Base-by-base conservation (phyloP, 2,329 filamentous ascomycete genomes). In the Coccinonectria pachysandricola region DNA sequence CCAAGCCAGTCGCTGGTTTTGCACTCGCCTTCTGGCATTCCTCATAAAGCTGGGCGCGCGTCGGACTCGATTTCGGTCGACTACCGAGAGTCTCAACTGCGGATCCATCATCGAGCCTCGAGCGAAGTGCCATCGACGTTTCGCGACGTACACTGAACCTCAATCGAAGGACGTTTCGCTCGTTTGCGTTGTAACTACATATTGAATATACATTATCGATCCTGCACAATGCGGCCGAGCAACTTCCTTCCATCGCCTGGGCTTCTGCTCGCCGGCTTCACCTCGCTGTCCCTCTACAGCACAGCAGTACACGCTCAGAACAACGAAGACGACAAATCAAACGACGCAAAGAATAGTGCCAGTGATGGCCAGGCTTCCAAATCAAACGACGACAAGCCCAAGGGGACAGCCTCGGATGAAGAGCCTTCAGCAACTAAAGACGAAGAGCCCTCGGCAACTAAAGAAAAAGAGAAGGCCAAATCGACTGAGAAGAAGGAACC, bases 241-340 rank as follows among this genome's bases (percentile, higher is more conserved):
- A 45, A 39, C 24, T 45, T 40, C 21, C 25, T 52, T 8, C 40
- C 47, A 16, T 32, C 30, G 30, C 35, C 43, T 10, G 39, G 39
- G 32, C 33, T 47, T 23, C 27, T 52, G 32, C 30, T 55, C 27
- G 39, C 48, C 15, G 37, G 42, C 12, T 21, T 54, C 11, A 33
- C 37, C 12, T 40, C 48, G 6, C 20, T 49, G 19, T 40, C 49
- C 10, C 25, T 57, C 7, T 45, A 54, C 19, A 41, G 49, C 23
- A 32, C 41, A 11, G 35, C 54, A 8, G 48, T 31, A n/a, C 36
- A 49, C 28, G 57, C 56, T n/a, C 53, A 56, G 34, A 26, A 22
- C 30, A 28, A 20, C 26, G 28, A 40, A 17, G 17, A 35, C 24
- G 32, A 43, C 22, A 36, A 39, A 20, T 36, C 41, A 26, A 34